These are phyloP conservation scores for Auricularia sp. DNA, from an alignment of 768 basidiomycete species.

Conservation along the genomic window DNA sequence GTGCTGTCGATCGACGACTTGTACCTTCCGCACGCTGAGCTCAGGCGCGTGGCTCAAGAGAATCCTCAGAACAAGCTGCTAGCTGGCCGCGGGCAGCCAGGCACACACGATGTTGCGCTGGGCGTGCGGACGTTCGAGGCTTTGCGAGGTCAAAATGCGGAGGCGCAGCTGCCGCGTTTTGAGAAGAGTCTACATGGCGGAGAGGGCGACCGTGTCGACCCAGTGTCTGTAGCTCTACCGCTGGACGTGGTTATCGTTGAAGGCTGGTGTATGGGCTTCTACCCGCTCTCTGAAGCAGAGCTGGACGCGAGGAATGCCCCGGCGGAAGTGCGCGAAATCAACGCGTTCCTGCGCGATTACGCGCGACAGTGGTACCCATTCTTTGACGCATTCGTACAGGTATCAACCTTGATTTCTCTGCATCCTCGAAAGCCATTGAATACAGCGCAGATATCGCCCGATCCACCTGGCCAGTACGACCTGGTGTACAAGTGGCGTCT, in stretches of 20 bases:
- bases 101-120: conserved; percentile 77
- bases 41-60: conserved; percentile 42
- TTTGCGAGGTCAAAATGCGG: neutral
- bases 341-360: conserved; percentile 43
- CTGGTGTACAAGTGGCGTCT: conserved; percentile 82
- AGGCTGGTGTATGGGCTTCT: conserved; percentile 93
- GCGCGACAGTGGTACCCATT: conserved; percentile 49
- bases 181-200: conserved; percentile 79
- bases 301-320: conserved; percentile 27
- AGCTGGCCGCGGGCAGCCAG: conserved; percentile 81
- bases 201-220: conserved; percentile 68
- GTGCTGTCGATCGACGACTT: conserved; percentile 77
- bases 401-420: conserved; percentile 16
- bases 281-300: conserved; percentile 42
- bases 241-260: conserved; percentile 84
- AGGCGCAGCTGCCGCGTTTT: conserved; percentile 61
- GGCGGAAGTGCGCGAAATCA: conserved; percentile 16
- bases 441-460: conserved; percentile 23
- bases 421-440: too few relatives aligned
- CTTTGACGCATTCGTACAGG: conserved; percentile 72
- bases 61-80: conserved; percentile 57
- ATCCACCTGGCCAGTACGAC: conserved; percentile 16
- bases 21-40: conserved; percentile 62
- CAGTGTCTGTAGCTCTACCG: conserved; percentile 35
- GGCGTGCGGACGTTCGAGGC: conserved; percentile 39